These are phyloP conservation scores for Russula virescens DNA, from an alignment of 768 basidiomycete species.

Conservation along the genomic window DNA sequence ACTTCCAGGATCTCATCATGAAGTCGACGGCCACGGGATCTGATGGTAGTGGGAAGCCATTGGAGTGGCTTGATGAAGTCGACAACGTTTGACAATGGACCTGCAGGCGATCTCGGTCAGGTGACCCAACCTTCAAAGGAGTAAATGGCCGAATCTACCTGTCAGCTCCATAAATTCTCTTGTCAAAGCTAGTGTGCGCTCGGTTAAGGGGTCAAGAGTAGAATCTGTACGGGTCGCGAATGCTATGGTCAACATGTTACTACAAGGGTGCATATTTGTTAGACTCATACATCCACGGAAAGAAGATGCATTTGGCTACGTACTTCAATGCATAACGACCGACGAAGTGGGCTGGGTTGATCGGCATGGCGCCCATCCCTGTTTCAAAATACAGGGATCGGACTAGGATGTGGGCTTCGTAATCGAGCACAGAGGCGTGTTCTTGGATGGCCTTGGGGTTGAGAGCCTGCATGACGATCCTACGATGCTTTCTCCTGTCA, in stretches of 20 bases:
- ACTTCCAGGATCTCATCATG: too few relatives aligned
- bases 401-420: constrained; percentile 38
- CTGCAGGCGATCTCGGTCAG: constrained; percentile 18
- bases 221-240: too few relatives aligned
- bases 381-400: constrained; percentile 34
- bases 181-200: too few relatives aligned
- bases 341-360: constrained; percentile 38
- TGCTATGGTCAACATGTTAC: too few relatives aligned
- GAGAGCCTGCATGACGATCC: constrained; percentile 35
- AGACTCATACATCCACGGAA: not conserved
- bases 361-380: constrained; percentile 30
- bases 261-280: not conserved
- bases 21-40: constrained; percentile 36
- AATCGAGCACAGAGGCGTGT: too few relatives aligned
- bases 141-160: too few relatives aligned
- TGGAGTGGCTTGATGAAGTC: too few relatives aligned
- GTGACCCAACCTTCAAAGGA: too few relatives aligned
- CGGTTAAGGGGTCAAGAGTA: too few relatives aligned
- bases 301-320: not conserved
- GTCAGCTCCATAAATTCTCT: too few relatives aligned
- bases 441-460: constrained; percentile 33
- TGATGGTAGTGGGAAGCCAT: constrained; percentile 36
- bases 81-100: too few relatives aligned
- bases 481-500: constrained; percentile 40
- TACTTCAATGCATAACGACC: constrained; percentile 34